Evolutionary conservation across 176 grass and related monocot species (phyloP).

Genomic region (Triticum monococcum): DNA sequence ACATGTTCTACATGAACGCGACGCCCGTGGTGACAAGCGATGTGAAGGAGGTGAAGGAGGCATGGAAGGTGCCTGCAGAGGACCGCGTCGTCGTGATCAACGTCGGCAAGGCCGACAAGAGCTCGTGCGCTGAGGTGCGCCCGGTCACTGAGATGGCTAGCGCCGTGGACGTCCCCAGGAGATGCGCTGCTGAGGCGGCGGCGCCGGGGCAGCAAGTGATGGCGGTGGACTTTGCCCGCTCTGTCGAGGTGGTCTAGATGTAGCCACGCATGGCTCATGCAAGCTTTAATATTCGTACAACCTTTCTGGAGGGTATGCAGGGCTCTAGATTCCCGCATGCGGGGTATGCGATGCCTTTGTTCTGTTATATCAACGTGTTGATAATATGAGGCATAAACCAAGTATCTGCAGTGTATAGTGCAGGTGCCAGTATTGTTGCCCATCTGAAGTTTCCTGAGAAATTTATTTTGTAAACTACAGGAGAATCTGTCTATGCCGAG

Average conservation of each 20-base stretch:
- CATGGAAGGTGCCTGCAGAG: background rate
- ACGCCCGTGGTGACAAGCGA: background rate
- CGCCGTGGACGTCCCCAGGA: background rate
- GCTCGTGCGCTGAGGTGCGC: constrained; percentile 28
- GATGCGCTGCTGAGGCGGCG: background rate
- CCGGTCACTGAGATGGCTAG: constrained; percentile 24
- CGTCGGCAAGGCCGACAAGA: constrained; percentile 39
- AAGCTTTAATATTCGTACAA: background rate
- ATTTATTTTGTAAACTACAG: too few species aligned
- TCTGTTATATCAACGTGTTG: too few species aligned
- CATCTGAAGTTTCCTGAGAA: too few species aligned
- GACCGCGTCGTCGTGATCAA: constrained; percentile 25
- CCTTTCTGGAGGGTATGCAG: background rate
- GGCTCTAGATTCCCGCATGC: too few species aligned
- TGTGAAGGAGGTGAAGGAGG: background rate
- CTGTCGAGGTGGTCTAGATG: constrained; percentile 22
- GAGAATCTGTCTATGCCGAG: too few species aligned
- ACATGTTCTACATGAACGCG: constrained; percentile 55
- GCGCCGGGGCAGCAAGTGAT: background rate
- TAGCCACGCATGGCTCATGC: background rate
- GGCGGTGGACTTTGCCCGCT: constrained; percentile 7
- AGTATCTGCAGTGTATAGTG: too few species aligned
- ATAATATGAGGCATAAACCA: too few species aligned
- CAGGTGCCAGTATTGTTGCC: too few species aligned
- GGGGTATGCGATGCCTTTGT: too few species aligned